Percentiles rank a stretch among this genome's conserved stretches.
Conservation (phyloP, 2,329 filamentous ascomycete genomes). For the Pseudogymnoascus sp. region DNA sequence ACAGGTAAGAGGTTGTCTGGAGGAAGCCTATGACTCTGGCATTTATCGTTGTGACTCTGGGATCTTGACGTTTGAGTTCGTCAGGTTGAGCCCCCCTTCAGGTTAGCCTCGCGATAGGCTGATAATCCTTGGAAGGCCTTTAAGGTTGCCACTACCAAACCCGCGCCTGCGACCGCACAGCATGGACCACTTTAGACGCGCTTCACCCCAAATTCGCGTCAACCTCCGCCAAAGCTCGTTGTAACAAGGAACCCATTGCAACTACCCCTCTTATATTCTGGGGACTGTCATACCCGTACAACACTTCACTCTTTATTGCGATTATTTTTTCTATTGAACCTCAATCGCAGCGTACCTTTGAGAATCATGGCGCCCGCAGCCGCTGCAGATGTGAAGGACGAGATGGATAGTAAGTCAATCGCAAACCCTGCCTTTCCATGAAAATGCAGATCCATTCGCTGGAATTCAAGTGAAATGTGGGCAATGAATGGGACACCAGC, state of each 20-base stretch:
- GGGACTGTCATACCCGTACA: not conserved
- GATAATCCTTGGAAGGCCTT: constrained; percentile 7
- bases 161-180: constrained; percentile 4
- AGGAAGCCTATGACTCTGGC: constrained; percentile 6
- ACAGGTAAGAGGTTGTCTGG: not conserved
- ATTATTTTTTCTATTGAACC: not conserved
- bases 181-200: constrained; percentile 11
- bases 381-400: constrained; percentile 36
- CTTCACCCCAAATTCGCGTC: constrained; percentile 8
- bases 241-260: not conserved
- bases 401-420: constrained; percentile 40
- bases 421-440: constrained; percentile 10
- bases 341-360: not conserved
- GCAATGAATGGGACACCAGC: constrained; percentile 3
- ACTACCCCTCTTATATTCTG: not conserved
- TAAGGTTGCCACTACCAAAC: constrained; percentile 8
- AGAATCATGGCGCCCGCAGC: constrained; percentile 40
- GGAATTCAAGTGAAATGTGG: constrained; percentile 11
- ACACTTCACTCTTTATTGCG: not conserved
- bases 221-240: constrained; percentile 3
- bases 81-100: not conserved
- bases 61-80: constrained; percentile 5
- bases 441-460: not conserved
- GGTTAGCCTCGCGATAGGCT: constrained; percentile 9
- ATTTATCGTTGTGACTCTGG: not conserved